Evolutionary conservation across 768 basidiomycete species (phyloP).

Genomic region (Piloderma croceum): DNA sequence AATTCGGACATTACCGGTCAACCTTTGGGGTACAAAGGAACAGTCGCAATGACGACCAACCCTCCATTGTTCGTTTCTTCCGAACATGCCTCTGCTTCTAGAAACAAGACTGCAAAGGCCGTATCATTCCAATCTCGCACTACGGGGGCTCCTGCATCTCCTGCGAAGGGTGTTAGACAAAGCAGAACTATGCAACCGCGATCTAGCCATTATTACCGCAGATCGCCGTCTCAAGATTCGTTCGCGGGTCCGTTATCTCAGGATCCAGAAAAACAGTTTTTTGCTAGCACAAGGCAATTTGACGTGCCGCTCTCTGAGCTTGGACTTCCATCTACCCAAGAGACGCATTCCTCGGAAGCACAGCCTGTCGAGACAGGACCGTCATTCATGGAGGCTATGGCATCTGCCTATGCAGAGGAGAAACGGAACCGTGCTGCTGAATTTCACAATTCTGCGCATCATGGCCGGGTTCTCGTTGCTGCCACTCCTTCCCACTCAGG

Average conservation of each 20-base stretch:
- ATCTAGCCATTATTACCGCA: conserved; percentile 18
- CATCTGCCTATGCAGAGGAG: too few species aligned
- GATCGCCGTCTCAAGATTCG: conserved; percentile 52
- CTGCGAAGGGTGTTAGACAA: conserved; percentile 14
- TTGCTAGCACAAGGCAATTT: conserved; percentile 46
- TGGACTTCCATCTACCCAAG: conserved; percentile 28
- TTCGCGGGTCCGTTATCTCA: conserved; percentile 50
- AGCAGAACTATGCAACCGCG: conserved; percentile 19
- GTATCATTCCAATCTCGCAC: conserved; percentile 30
- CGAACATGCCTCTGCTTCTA: conserved; percentile 5
- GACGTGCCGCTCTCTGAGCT: conserved; percentile 55
- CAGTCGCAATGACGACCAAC: conserved; percentile 24
- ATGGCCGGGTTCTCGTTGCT: conserved; percentile 37
- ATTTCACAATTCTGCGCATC: too few species aligned
- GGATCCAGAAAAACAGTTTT: conserved; percentile 40
- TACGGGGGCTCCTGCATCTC: conserved; percentile 11
- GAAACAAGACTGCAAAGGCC: conserved; percentile 25
- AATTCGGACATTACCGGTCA: too few species aligned
- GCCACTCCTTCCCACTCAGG: conserved; percentile 46
- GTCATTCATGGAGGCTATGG: too few species aligned
- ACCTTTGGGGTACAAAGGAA: too few species aligned
- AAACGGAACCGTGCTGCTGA: too few species aligned
- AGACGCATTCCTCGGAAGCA: too few species aligned
- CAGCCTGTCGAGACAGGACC: too few species aligned
- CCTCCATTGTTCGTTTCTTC: conserved; percentile 14